Base-by-base conservation (phyloP, 805 yeast species). In the Helenozyma rhizophorensis region DNA sequence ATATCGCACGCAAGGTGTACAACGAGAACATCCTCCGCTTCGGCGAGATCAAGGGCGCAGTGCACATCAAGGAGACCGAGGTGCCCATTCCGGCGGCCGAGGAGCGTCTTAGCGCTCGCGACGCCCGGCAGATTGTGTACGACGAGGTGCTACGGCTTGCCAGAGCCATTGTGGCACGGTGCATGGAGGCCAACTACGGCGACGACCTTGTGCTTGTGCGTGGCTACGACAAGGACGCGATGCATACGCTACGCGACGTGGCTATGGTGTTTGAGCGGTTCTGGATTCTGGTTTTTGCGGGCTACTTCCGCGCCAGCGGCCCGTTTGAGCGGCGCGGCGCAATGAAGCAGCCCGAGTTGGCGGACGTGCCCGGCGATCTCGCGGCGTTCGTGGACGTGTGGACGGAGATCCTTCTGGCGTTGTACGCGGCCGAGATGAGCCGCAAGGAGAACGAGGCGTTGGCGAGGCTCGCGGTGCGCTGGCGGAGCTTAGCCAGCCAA, bases 141-240 rank as follows among this genome's bases (percentile, higher is more conserved):
- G 32, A 46, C 0, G 81, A 79, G 43, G 53, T 72, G 0, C 62
- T 54, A 30, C 46, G 49, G 2, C 33, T 77, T 0, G 60, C 66
- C 0, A 42, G 62, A 10, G 70, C 72, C 2, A 72, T 76, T 1
- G 59, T 80, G 2, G 77, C 73, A 28, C 53, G 52, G 29, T 71
- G 73, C 10, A 68, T 84, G 74, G 50, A 47, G n/a, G 49, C 58
- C 3, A 76, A 67, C 27, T 83, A 72, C 49, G 86, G 74, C 0
- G 76, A 71, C 3, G 85, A 80, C 28, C 37, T 76, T 10, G 72
- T 62, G 2, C 49, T 78, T 23, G 40, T 79, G 4, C 42, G 48
- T 18, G 78, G 70, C 1, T 81, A 77, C 48, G 55, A 69, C 14
- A 58, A 62, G 9, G 42, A 54, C 11, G 22, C 47, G 2, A 41